Conservation (phyloP, 495 filamentous ascomycete genomes). For the Aspergillus incahuasiensis region DNA sequence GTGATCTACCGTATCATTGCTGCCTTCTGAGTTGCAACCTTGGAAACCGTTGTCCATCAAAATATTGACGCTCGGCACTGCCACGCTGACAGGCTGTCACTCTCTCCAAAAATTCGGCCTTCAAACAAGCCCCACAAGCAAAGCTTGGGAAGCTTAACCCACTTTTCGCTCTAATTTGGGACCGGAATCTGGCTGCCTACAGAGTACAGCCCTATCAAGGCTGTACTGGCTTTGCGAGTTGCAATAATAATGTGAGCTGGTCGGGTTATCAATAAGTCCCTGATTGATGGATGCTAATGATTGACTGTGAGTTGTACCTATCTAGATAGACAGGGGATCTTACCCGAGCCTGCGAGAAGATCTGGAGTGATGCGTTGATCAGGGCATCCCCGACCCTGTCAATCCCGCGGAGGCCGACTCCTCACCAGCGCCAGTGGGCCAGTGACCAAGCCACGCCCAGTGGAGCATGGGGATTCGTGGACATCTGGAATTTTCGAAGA, state of each 20-base stretch:
- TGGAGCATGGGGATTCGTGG: not conserved
- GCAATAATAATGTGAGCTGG: no score
- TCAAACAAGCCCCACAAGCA: not conserved
- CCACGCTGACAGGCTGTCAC: not conserved
- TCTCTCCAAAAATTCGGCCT: not conserved
- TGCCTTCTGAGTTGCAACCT: no score
- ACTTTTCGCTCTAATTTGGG: not conserved
- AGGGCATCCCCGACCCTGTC: not conserved
- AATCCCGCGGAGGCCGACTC: not conserved
- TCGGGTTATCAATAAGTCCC: no score
- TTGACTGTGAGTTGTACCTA: no score
- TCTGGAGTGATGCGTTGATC: no score
- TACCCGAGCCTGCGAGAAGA: no score
- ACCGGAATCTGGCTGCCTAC: not conserved
- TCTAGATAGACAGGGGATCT: no score
- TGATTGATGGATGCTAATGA: no score
- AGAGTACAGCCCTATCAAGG: not conserved
- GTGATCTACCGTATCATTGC: no score
- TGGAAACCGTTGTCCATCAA: not conserved
- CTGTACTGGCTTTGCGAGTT: not conserved
- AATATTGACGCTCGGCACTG: not conserved
- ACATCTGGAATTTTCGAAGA: not conserved
- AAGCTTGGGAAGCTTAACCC: not conserved
- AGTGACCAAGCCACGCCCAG: not conserved
- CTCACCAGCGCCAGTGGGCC: no score